Evolutionary conservation across 257 asterid genomes (phyloP).

Genomic region (Scutellaria galericulata): DNA sequence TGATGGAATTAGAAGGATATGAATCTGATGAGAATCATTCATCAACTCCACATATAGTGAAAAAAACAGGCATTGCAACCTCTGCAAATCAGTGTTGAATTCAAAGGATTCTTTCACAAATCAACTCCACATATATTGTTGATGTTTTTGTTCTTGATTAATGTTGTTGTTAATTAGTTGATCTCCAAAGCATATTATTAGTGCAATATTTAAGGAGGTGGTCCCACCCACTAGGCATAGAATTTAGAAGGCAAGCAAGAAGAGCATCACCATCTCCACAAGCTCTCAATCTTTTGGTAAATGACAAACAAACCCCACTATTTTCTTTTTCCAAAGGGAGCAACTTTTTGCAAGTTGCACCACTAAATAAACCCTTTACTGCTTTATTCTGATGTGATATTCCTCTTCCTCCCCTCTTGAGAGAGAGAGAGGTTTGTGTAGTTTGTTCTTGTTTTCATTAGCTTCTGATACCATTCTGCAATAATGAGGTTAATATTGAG

Average conservation of each 20-base stretch:
- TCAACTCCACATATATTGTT: no score
- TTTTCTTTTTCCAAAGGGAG: constrained; percentile 43
- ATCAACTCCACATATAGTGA: no score
- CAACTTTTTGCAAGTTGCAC: constrained; percentile 55
- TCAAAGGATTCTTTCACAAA: no score
- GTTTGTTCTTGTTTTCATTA: constrained; percentile 45
- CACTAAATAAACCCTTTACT: constrained; percentile 41
- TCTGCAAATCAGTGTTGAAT: neutral
- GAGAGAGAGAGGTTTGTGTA: constrained; percentile 19
- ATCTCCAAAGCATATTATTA: constrained; percentile 32
- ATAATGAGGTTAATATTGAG: constrained; percentile 41
- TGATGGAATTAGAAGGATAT: constrained; percentile 4
- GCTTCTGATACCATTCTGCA: constrained; percentile 52
- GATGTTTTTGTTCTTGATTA: no score
- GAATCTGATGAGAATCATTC: constrained; percentile 9
- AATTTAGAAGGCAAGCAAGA: constrained; percentile 35
- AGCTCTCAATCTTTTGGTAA: constrained; percentile 39
- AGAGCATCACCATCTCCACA: constrained; percentile 36
- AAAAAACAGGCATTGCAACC: no score
- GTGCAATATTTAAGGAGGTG: constrained; percentile 34
- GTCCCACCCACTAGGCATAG: constrained; percentile 49
- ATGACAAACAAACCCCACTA: constrained; percentile 57
- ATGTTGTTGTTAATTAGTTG: no score
- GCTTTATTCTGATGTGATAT: constrained; percentile 51
- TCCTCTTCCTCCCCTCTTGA: constrained; percentile 22